Base-by-base conservation (phyloP, 495 filamentous ascomycete species). In the Penicillium odoratum region DNA sequence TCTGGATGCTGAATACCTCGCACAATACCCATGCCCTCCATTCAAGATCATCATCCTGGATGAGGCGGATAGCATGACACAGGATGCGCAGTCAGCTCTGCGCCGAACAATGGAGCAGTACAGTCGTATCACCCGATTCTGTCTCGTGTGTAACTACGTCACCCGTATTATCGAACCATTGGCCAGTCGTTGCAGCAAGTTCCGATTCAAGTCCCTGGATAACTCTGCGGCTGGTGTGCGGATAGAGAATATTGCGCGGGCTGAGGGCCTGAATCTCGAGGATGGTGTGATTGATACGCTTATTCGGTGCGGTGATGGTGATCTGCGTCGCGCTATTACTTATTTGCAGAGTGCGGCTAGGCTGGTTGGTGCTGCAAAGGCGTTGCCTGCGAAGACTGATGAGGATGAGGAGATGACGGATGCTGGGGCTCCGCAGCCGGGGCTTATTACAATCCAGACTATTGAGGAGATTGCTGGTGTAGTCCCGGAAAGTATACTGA, bases 11-110 rank as follows among this genome's bases (percentile, higher is more conserved):
- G 77, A 71, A 77, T 96, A 90, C 73, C 81, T 83, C 56, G 80
- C 84, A 40, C 81, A 83, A 59, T 97, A 95, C 73, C 93, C 94
- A 1, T 97, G 93, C 66, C 94, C 94, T 29, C 94, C 95, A 26
- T 98, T 95, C 82, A 98, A 98, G 78, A 96, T 98, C 69, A 91
- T 98, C 69, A 89, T 98, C 56, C 85, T 98, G 34, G 94, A 98
- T 74, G 94, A 98, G 75, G 94, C 94, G 49, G 94, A 98, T 71
- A 91, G 87, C 69, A 98, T 98, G 94, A 98, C 95, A 36, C 95
- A 98, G 73, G 94, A 98, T 72, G 94, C 94, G 44, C 94, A 98
- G 79, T 88, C 85, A 48, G 94, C 94, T 5, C 81, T 98, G 43
- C 80, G 94, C 55, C 83, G 94, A 40, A 98, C 94, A 7, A 98